These are phyloP conservation scores for Bipolaris sorokiniana DNA, from an alignment of 2,329 filamentous ascomycete species.

Conservation along the genomic window DNA sequence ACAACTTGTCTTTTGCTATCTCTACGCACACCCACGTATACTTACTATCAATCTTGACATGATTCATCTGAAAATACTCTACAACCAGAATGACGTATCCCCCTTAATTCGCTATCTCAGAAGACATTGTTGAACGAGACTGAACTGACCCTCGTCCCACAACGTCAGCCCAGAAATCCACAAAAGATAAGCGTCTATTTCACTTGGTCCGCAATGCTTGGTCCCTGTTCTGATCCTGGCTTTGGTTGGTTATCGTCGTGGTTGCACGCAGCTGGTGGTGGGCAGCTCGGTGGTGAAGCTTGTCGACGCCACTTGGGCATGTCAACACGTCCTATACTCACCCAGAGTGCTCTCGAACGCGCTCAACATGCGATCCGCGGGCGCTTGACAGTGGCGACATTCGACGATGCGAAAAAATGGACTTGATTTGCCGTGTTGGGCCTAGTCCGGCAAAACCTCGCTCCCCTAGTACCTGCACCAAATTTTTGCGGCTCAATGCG, in stretches of 20 bases:
- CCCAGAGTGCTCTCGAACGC: conserved; percentile 13
- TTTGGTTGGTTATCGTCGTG: conserved; percentile 1
- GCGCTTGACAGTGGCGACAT: conserved; percentile 9
- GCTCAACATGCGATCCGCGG: background rate
- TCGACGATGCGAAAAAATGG: conserved; percentile 4
- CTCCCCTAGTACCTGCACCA: conserved; percentile 4
- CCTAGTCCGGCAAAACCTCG: conserved; percentile 8
- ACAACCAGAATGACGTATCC: conserved; percentile 5
- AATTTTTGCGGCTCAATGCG: conserved; percentile 12
- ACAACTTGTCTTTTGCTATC: conserved; percentile 5
- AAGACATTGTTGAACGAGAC: conserved; percentile 7
- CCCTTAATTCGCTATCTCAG: conserved; percentile 3
- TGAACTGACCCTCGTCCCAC: conserved; percentile 12
- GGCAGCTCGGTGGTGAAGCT: conserved; percentile 5
- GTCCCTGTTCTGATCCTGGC: conserved; percentile 3
- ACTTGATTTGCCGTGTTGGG: conserved; percentile 1
- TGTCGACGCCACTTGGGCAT: conserved; percentile 1
- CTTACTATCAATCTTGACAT: conserved; percentile 2
- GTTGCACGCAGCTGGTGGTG: conserved; percentile 1
- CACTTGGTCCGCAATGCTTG: conserved; percentile 8
- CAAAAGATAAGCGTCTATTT: conserved; percentile 17
- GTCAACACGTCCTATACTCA: background rate
- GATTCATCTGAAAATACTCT: conserved; percentile 1
- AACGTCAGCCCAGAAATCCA: conserved; percentile 8
- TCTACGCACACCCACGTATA: conserved; percentile 1